Evolutionary conservation across 2,329 filamentous ascomycete genomes (phyloP).

Genomic region (Neopestalotiopsis sp.): DNA sequence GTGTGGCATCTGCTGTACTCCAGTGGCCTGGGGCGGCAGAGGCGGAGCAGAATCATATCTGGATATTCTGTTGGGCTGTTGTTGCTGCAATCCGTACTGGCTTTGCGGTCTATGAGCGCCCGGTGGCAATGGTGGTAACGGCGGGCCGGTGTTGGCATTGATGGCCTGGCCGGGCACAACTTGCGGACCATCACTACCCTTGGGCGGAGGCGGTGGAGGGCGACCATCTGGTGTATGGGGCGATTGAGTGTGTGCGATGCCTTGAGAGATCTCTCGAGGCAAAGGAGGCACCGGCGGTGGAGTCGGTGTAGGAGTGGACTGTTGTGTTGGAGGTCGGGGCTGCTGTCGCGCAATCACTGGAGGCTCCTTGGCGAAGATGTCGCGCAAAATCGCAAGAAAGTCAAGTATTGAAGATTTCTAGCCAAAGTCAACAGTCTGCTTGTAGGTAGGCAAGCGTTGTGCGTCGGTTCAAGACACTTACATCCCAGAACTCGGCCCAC

Average conservation of each 20-base stretch:
- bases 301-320: constrained; percentile 50
- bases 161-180: constrained; percentile 39
- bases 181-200: constrained; percentile 42
- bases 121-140: constrained; percentile 41
- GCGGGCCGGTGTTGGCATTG: constrained; percentile 30
- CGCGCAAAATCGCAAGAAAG: constrained; percentile 80
- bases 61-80: constrained; percentile 32
- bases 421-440: constrained; percentile 23
- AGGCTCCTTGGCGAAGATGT: constrained; percentile 93
- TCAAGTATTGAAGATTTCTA: constrained; percentile 85
- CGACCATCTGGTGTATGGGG: constrained; percentile 37
- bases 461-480: constrained; percentile 51
- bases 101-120: constrained; percentile 31
- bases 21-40: constrained; percentile 34
- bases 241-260: constrained; percentile 40
- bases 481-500: constrained; percentile 90
- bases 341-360: constrained; percentile 80
- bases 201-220: constrained; percentile 61
- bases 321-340: constrained; percentile 44
- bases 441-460: background rate
- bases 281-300: constrained; percentile 75
- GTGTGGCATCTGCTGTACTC: constrained; percentile 28
- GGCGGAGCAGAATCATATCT: constrained; percentile 40
- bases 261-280: constrained; percentile 64
- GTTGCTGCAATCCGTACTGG: constrained; percentile 27